These are phyloP conservation scores for Venturia carpophila DNA, from an alignment of 2,329 filamentous ascomycete species.

Conservation along the genomic window DNA sequence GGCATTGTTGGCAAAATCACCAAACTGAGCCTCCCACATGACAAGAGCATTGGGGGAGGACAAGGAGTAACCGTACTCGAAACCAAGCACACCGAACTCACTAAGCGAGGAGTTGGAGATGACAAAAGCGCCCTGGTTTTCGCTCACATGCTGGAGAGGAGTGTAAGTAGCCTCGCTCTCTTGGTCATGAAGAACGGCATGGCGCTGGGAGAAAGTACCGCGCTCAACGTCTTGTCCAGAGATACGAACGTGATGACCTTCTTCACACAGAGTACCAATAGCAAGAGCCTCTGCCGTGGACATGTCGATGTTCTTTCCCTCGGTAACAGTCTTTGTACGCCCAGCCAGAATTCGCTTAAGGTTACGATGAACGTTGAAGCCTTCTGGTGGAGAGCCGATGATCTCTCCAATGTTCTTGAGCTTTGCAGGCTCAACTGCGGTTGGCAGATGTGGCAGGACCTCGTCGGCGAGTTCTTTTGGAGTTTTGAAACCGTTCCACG, in stretches of 20 bases:
- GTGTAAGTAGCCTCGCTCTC: constrained; percentile 90
- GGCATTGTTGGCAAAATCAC: constrained; percentile 99
- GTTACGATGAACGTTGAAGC: constrained; percentile 86
- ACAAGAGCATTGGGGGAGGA: constrained; percentile 95
- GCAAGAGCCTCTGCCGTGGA: constrained; percentile 92
- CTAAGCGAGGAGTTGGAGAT: constrained; percentile 91
- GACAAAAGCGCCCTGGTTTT: constrained; percentile 91
- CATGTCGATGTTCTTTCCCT: constrained; percentile 96
- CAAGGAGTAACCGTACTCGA: constrained; percentile 97
- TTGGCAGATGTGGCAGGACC: constrained; percentile 84
- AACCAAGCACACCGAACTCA: constrained; percentile 72
- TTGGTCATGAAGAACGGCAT: constrained; percentile 96
- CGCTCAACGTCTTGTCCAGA: constrained; percentile 98
- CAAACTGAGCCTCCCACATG: constrained; percentile 99
- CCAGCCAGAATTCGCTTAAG: constrained; percentile 89
- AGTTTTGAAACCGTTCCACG: constrained; percentile 99
- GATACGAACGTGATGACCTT: constrained; percentile 94
- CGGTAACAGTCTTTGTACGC: constrained; percentile 83
- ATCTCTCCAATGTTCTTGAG: constrained; percentile 75
- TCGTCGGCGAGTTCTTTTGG: constrained; percentile 95
- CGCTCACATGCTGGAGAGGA: constrained; percentile 77
- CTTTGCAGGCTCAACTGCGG: constrained; percentile 64
- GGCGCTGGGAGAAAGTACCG: constrained; percentile 97
- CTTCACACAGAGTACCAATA: constrained; percentile 81
- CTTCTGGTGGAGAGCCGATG: constrained; percentile 72